Conservation (phyloP, 495 filamentous ascomycete species). For the Penicillium turbatum region DNA sequence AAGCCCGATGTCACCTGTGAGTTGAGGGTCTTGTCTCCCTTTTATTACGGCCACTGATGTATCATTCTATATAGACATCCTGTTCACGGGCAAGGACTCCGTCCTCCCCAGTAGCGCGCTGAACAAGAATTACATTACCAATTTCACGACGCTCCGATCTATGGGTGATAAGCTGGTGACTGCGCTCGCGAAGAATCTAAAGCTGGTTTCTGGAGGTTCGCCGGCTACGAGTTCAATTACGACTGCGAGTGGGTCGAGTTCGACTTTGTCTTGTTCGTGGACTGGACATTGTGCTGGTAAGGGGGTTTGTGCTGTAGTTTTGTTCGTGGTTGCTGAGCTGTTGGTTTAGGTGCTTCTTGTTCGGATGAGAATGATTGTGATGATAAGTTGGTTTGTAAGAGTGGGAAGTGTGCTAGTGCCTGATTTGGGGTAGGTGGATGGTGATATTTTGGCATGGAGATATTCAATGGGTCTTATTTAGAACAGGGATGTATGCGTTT, state of each 20-base stretch:
- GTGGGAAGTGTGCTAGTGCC: slow-evolving; percentile 14
- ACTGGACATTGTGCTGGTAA: slow-evolving; percentile 22
- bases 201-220: slow-evolving; percentile 15
- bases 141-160: slow-evolving; percentile 32
- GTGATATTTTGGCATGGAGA: no score
- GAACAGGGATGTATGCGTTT: not conserved
- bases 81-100: slow-evolving; percentile 31
- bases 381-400: slow-evolving; percentile 14
- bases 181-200: slow-evolving; percentile 34
- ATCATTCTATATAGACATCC: slow-evolving; percentile 24
- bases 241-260: not conserved
- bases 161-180: slow-evolving; percentile 31
- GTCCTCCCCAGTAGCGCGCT: slow-evolving; percentile 31
- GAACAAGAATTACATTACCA: slow-evolving; percentile 33
- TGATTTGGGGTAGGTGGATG: no score
- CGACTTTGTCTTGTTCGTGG: slow-evolving; percentile 15
- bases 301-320: not conserved
- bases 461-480: not conserved
- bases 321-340: no score
- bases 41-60: slow-evolving; percentile 1
- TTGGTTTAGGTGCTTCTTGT: slow-evolving; percentile 21
- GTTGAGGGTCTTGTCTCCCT: not conserved
- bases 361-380: slow-evolving; percentile 19
- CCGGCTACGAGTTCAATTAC: slow-evolving; percentile 2
- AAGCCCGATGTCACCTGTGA: slow-evolving; percentile 36